Evolutionary conservation across 2,329 filamentous ascomycete genomes (phyloP), one percentile per base, ranked within the genome.

Genomic region (Colletotrichum australisinense): DNA sequence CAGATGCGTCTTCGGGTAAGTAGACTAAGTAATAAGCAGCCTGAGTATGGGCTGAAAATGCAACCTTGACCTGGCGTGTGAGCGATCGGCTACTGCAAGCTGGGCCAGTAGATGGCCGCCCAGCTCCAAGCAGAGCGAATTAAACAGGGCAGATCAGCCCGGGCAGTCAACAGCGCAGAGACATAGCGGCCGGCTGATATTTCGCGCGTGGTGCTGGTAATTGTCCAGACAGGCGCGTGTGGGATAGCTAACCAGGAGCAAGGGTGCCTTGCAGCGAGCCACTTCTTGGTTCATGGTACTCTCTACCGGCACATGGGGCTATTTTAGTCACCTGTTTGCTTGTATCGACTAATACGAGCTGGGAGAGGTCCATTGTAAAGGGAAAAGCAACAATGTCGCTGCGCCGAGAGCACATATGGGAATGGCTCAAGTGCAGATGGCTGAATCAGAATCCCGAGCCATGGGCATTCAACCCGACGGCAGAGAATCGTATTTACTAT

Each of bases 311-410:
- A 59, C 14, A 52, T 12, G 56, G 38, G 56, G 52, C 60, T 58
- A 57, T 52, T 65, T 73, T 71, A 62, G 62, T 49, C 62, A 60
- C 62, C 35, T 53, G 24, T 14, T 66, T 59, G 32, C 30, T 26
- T 38, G 28, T 16, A 4, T 22, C 2, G 14, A 19, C 24, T 35
- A 52, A 73, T 73, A 73, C 71, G 71, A 73, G 62, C 30, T 32
- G 60, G 28, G 26, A 30, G 19, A 49, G 22, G 35, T n/a, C 11
- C 11, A 14, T 59, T 32, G 3, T 49, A 22, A 60, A 56, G 42
- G 16, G 49, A 73, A 73, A 73, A 71, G 71, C 42, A 73, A 73
- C 12, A 16, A 52, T 9, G 9, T 3, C n/a, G 67, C 46, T 59
- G 60, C 55, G 56, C 12, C 35, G 16, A 57, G 69, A 52, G 24